Base-by-base conservation (phyloP, 306 rosid species). In the Albizia julibrissin region DNA sequence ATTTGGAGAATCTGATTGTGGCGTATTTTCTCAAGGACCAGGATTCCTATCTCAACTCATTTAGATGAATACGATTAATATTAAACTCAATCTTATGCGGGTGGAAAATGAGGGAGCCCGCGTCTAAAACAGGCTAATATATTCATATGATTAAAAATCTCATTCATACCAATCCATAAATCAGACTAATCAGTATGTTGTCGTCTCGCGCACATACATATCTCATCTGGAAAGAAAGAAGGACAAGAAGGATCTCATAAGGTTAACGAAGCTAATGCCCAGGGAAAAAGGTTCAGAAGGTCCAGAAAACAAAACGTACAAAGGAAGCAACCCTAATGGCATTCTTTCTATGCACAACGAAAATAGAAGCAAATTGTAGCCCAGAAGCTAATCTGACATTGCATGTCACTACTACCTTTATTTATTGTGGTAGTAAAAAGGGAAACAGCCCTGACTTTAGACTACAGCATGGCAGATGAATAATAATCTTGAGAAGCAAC, bases 401-500 rank as follows among this genome's bases (percentile, higher is more conserved):
- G 65, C 79, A 67, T 54, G 69, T 84, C 44, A 71, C 83, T 43
- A 58, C 71, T 71, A 86, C 71, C 70, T 75, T 75, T 79, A 86
- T 84, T 81, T 79, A 68, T 76, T 76, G 79, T 62, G 85, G 83
- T 42, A 50, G 70, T 43, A 21, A 52, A 72, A 54, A 69, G 79
- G 6, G 44, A 74, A 85, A 82, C 85, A 69, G 80, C 79, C 81
- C 82, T 84, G 77, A 73, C 77, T 79, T 71, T 69, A 80, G 79
- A 78, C 72, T 83, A 87, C 83, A 79, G 62, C 79, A 80, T 37
- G 81, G 85, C 69, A 79, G 79, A 70, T 62, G 85, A 82, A 88
- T 79, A 83, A 44, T 76, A 75, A 82, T 73, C 85, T 56, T 78
- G 80, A 69, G 74, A 78, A 72, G 86, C 83, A 84, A 85, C 67